phyloP scores from a whole-genome alignment of 1,139 yeast species.

The Taphrina confusa region DNA sequence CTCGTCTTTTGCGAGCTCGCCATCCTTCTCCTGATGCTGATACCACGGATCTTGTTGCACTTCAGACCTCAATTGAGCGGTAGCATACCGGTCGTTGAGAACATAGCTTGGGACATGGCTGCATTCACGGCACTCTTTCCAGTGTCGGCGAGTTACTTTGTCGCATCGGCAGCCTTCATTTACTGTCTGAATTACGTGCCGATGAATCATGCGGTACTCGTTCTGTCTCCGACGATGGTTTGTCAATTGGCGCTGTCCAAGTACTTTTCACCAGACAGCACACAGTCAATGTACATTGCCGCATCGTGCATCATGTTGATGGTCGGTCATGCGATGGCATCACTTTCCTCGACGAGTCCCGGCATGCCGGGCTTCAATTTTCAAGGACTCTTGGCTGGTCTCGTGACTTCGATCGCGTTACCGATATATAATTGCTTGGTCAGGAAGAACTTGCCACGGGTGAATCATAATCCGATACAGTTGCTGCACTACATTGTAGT shows the following conservation, averaged over 20 bases:
- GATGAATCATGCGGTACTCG: slow-evolving; percentile 10
- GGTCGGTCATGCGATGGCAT: slow-evolving; percentile 16
- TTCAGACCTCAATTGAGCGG: not conserved
- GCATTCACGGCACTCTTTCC: slow-evolving; percentile 4
- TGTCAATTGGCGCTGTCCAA: slow-evolving; percentile 13
- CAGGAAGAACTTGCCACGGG: slow-evolving; percentile 3
- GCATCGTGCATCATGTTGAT: slow-evolving; percentile 1
- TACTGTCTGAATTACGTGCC: slow-evolving; percentile 28
- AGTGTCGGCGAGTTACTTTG: slow-evolving; percentile 16
- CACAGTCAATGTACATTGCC: slow-evolving; percentile 14
- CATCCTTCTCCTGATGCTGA: slow-evolving; percentile 1
- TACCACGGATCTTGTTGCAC: not conserved
- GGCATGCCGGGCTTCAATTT: slow-evolving; percentile 13
- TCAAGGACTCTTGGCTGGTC: slow-evolving; percentile 17
- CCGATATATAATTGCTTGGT: slow-evolving; percentile 16
- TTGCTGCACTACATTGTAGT: slow-evolving; percentile 21
- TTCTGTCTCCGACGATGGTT: slow-evolving; percentile 19
- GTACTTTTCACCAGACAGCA: slow-evolving; percentile 18
- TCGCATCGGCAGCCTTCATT: slow-evolving; percentile 11
- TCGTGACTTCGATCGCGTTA: slow-evolving; percentile 14
- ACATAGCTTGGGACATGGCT: slow-evolving; percentile 1
- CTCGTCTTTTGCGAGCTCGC: slow-evolving; percentile 13
- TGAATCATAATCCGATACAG: slow-evolving; percentile 7
- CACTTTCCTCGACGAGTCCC: not conserved
- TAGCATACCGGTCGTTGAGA: not conserved